A percentile compares a stretch with the other conserved stretches of the same genome.
Conservation (phyloP, 2,329 filamentous ascomycete genomes). For the Exophiala oligosperma region DNA sequence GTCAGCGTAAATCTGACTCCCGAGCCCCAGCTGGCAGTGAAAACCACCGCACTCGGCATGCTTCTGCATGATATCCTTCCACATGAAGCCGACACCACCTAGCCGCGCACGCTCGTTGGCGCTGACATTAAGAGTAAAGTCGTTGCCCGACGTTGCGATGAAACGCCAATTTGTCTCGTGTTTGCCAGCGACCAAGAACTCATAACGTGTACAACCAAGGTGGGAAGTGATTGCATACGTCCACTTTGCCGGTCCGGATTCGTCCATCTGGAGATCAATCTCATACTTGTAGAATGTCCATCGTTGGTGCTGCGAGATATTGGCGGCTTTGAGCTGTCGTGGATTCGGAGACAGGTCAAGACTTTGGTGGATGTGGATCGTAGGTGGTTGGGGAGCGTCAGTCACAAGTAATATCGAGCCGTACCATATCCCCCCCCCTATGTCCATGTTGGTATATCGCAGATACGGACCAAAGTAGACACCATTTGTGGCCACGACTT, state of each 20-base stretch:
- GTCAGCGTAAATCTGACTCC: slow-evolving; percentile 94
- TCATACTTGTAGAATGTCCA: slow-evolving; percentile 98
- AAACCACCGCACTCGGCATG: slow-evolving; percentile 96
- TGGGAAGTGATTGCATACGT: slow-evolving; percentile 98
- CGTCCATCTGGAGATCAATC: slow-evolving; percentile 84
- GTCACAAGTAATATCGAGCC: slow-evolving; percentile 93
- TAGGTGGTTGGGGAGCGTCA: slow-evolving; percentile 87
- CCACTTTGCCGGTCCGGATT: slow-evolving; percentile 76
- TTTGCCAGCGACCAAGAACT: slow-evolving; percentile 90
- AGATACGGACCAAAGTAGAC: slow-evolving; percentile 98
- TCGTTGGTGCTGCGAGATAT: slow-evolving; percentile 84
- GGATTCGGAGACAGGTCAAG: slow-evolving; percentile 90
- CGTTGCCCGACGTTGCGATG: slow-evolving; percentile 92
- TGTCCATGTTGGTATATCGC: slow-evolving; percentile 94
- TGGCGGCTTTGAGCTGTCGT: slow-evolving; percentile 76
- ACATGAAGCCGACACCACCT: slow-evolving; percentile 92
- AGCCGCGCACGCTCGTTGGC: slow-evolving; percentile 82
- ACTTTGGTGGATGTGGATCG: slow-evolving; percentile 92
- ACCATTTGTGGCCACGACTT: slow-evolving; percentile 87
- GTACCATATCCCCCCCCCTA: slow-evolving; percentile 86
- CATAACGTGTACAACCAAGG: slow-evolving; percentile 94
- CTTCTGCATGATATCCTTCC: slow-evolving; percentile 98
- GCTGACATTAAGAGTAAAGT: slow-evolving; percentile 85
- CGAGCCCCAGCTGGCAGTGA: slow-evolving; percentile 87
- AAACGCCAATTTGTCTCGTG: slow-evolving; percentile 93